These are phyloP conservation scores for Ensete ventricosum DNA, from an alignment of 176 grass and related monocot species.

Conservation along the genomic window DNA sequence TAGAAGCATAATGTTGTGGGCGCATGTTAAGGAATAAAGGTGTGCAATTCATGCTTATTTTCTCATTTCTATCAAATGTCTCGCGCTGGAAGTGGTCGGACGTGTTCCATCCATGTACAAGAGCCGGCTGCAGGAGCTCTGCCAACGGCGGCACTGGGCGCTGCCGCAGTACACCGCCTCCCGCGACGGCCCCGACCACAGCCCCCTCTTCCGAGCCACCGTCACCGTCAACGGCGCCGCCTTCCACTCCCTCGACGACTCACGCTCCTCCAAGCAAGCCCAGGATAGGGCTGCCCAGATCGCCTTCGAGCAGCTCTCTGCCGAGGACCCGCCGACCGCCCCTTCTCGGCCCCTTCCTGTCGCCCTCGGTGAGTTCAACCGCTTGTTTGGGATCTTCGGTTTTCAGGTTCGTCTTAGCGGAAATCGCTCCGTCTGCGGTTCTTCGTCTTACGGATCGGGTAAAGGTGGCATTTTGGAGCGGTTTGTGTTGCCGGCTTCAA, in stretches of 20 bases:
- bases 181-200: constrained; percentile 26
- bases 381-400: background rate
- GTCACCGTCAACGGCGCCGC: constrained; percentile 45
- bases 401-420: too few relatives aligned
- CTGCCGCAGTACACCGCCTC: constrained; percentile 39
- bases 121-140: constrained; percentile 49
- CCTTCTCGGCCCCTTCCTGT: constrained; percentile 3
- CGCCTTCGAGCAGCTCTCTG: constrained; percentile 41
- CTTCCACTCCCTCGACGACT: constrained; percentile 40
- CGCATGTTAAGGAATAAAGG: too few relatives aligned
- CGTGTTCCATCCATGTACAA: constrained; percentile 43
- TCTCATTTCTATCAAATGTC: too few relatives aligned
- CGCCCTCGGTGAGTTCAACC: constrained; percentile 18
- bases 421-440: background rate
- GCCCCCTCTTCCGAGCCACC: constrained; percentile 37
- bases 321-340: constrained; percentile 8
- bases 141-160: constrained; percentile 54
- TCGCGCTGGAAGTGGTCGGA: background rate
- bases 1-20: too few relatives aligned
- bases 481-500: background rate
- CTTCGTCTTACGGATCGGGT: background rate
- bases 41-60: too few relatives aligned
- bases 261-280: constrained; percentile 48
- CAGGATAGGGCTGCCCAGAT: constrained; percentile 49
- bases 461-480: background rate